Evolutionary conservation across 345 rosid genomes (phyloP), one percentile per base, ranked within the genome.

Genomic region (Ailanthus altissimus): DNA sequence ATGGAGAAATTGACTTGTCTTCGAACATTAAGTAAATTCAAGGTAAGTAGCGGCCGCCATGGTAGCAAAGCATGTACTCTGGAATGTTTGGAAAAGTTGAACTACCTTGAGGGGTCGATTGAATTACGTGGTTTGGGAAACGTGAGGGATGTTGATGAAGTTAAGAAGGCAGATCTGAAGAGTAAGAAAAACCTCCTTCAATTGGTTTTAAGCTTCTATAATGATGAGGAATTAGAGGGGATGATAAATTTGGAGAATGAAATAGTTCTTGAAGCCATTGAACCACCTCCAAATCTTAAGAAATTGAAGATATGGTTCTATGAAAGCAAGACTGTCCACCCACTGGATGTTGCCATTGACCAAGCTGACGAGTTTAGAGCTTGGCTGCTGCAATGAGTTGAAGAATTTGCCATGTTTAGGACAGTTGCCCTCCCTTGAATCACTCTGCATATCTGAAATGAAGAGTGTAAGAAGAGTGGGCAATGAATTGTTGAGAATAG

Each of bases 401-500:
- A 67, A 53, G 66, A 18, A 5, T 14, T 59, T 78, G 60, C 73
- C 62, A 20, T 60, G 71, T 25, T 59, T 77, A 9, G 84, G 81
- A n/a, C 61, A 47, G 18, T 32, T 82, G n/a, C 63, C 70, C 8
- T 54, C 25, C 9, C 84, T 82, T 12, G 84, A 56, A 25, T n/a
- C 49, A n/a, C 84, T 78, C n/a, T 0, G 10, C 5, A 20, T 75
- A 26, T 23, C n/a, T 40, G 7, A 25, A 4, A 32, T 80, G 63
- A 7, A 16, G 6, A 23, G 26, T 13, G 42, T 32, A 32, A 32
- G 38, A 15, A 28, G 2, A 15, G 42, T 68, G 43, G 73, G 59
- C 4, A 26, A 8, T 49, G 58, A 49, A 26, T 49, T 68, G 1
- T 8, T 68, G 58, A 58, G 73, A 68, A 28, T 49, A 16, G 59